These are phyloP conservation scores for Russula compacta DNA, from an alignment of 768 basidiomycete species.

Conservation along the genomic window DNA sequence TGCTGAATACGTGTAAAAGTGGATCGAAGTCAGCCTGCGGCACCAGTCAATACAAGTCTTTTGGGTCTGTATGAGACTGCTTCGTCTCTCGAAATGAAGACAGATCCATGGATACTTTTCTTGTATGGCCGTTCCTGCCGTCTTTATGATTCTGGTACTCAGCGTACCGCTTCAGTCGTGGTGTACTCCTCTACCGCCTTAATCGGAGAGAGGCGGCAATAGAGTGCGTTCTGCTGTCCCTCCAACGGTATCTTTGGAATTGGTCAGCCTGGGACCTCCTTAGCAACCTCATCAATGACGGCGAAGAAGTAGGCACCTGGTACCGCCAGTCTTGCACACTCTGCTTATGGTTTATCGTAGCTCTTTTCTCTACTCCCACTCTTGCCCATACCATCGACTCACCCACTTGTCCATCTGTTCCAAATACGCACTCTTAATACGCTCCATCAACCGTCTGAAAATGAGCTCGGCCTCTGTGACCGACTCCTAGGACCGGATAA, in stretches of 20 bases:
- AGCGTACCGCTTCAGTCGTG: conserved; percentile 46
- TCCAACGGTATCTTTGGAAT: conserved; percentile 21
- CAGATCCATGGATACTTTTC: conserved; percentile 79
- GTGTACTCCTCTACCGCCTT: conserved; percentile 71
- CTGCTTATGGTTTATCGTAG: conserved; percentile 23
- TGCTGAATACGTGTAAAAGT: conserved; percentile 33
- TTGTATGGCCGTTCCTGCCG: conserved; percentile 38
- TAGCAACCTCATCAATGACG: conserved; percentile 18
- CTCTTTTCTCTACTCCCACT: conserved; percentile 37
- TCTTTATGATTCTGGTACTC: background rate
- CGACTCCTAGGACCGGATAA: conserved; percentile 58
- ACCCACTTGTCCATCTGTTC: conserved; percentile 60
- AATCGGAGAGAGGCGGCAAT: conserved; percentile 80
- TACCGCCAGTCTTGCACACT: background rate
- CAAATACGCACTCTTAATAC: conserved; percentile 86
- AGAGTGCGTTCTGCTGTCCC: conserved; percentile 63
- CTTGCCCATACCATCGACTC: conserved; percentile 41
- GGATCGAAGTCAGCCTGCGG: conserved; percentile 58
- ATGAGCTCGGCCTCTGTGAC: conserved; percentile 74
- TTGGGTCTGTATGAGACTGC: conserved; percentile 47
- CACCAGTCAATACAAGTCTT: conserved; percentile 53
- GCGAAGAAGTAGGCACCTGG: conserved; percentile 15
- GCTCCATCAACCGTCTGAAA: conserved; percentile 80
- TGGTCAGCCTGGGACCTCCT: conserved; percentile 17
- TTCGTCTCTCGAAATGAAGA: conserved; percentile 35